Percentiles rank a stretch among this genome's conserved stretches.
phyloP scores from a whole-genome alignment of 805 yeast species.

The Zygoascus flipseniorum region DNA sequence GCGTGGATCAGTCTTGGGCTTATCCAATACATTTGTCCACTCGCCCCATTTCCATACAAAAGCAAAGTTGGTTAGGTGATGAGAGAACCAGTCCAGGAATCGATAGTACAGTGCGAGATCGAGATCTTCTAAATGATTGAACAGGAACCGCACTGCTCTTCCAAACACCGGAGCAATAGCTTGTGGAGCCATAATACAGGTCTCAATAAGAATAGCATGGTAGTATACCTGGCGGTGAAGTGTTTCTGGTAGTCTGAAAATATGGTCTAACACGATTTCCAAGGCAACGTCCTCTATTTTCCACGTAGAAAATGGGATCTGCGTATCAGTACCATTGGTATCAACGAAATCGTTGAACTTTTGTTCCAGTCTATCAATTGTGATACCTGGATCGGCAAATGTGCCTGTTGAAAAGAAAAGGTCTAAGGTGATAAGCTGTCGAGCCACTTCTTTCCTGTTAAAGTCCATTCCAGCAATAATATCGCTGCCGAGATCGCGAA shows the following conservation, averaged over 20 bases:
- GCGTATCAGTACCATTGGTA: slow-evolving; percentile 23
- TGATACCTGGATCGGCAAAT: slow-evolving; percentile 68
- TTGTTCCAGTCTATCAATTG: slow-evolving; percentile 56
- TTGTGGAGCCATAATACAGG: slow-evolving; percentile 71
- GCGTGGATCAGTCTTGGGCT: slow-evolving; percentile 57
- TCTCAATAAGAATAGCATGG: slow-evolving; percentile 75
- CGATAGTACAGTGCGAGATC: slow-evolving; percentile 71
- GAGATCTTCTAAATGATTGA: slow-evolving; percentile 51
- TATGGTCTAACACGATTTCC: slow-evolving; percentile 69
- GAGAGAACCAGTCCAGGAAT: slow-evolving; percentile 83
- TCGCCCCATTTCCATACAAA: slow-evolving; percentile 98
- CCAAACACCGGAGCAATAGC: slow-evolving; percentile 94
- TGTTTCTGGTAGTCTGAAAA: slow-evolving; percentile 64
- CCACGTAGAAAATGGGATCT: slow-evolving; percentile 51
- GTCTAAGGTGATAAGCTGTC: slow-evolving; percentile 70
- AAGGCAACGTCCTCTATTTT: slow-evolving; percentile 86
- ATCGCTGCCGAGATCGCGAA: slow-evolving; percentile 71
- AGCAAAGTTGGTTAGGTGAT: slow-evolving; percentile 87
- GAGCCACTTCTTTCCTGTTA: slow-evolving; percentile 79
- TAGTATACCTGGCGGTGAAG: slow-evolving; percentile 68
- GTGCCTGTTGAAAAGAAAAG: slow-evolving; percentile 55
- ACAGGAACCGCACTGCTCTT: slow-evolving; percentile 78
- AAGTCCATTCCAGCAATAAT: slow-evolving; percentile 73
- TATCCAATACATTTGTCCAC: slow-evolving; percentile 53
- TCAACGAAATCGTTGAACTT: background rate